Evolutionary conservation across 2,329 filamentous ascomycete genomes (phyloP), one percentile per base, ranked within the genome.

Genomic region (Neonectria neomacrospora): DNA sequence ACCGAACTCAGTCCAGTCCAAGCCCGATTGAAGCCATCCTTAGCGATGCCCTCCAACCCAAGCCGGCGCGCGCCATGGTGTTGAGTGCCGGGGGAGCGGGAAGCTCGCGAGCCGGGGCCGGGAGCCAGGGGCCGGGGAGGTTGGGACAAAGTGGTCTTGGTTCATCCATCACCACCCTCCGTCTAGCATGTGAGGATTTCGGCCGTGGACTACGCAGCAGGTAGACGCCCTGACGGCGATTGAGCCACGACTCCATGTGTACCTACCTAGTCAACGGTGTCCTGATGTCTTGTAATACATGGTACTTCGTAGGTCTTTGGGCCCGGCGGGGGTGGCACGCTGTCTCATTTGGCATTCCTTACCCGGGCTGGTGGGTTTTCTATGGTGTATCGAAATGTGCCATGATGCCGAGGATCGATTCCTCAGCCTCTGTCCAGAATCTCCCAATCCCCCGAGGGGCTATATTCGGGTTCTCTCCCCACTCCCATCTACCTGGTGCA

Each of bases 391-490:
- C 34, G 10, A 47, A 61, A 61, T 52, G 52, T 51, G 53, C 59
- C 53, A 47, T 62, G 18, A 20, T 22, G 39, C 22, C 37, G 39
- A 32, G 14, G 26, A 23, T n/a, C 22, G 34, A 22, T 16, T 37
- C 34, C 12, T 34, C 32, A 37, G 22, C 39, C 45, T 26, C n/a
- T 42, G 23, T 26, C 23, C 28, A 52, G n/a, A 48, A 26, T 52
- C 59, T 22, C 42, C 54, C 45, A 44, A 52, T 57, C 32, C 20
- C 44, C 54, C 18, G 22, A 37, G 50, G 37, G 54, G 54, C 60
- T 63, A 58, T 58, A 62, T 63, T 58, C 60, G 50, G 60, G 39
- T 63, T 34, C 23, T 18, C 14, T 44, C 60, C 50, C 60, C 60
- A 58, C 60, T 20, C 48, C 52, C 50, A 58, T 63, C 60, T 58